Evolutionary conservation across 768 basidiomycete species (phyloP).

Genomic region (Omphalotus guepiniiformis): DNA sequence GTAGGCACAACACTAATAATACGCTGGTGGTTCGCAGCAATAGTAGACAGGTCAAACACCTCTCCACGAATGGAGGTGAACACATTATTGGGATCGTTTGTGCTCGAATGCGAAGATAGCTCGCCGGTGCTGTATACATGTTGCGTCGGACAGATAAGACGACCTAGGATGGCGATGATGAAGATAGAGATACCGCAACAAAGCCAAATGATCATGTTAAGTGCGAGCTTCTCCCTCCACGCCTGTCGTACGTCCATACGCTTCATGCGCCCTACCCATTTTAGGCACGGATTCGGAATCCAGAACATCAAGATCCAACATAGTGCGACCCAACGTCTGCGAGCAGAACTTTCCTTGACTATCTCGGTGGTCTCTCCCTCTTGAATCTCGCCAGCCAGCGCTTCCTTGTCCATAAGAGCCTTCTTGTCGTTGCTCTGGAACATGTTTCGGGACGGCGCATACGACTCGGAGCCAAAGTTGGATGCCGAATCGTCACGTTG

Average conservation of each 20-base stretch:
- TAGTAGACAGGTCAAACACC: slow-evolving; percentile 79
- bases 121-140: slow-evolving; percentile 84
- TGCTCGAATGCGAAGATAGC: slow-evolving; percentile 63
- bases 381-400: slow-evolving; percentile 76
- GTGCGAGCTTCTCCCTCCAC: slow-evolving; percentile 94
- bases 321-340: slow-evolving; percentile 82
- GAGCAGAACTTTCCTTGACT: slow-evolving; percentile 73
- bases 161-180: slow-evolving; percentile 84
- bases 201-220: slow-evolving; percentile 96
- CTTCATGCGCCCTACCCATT: slow-evolving; percentile 86
- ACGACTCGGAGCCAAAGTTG: slow-evolving; percentile 87
- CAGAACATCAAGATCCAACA: slow-evolving; percentile 92
- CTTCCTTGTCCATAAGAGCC: slow-evolving; percentile 73
- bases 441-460: slow-evolving; percentile 94
- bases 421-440: slow-evolving; percentile 82
- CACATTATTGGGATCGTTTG: slow-evolving; percentile 74
- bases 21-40: slow-evolving; percentile 64
- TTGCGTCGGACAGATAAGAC: slow-evolving; percentile 90
- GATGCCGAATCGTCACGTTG: slow-evolving; percentile 75
- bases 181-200: slow-evolving; percentile 86
- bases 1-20: slow-evolving; percentile 68
- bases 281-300: slow-evolving; percentile 71
- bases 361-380: slow-evolving; percentile 89
- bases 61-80: slow-evolving; percentile 87
- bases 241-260: slow-evolving; percentile 90